A percentile compares a stretch with the other conserved stretches of the same genome.
Evolutionary conservation across 2,329 filamentous ascomycete species (phyloP).

Genomic region (Thermomyces lanuginosus): DNA sequence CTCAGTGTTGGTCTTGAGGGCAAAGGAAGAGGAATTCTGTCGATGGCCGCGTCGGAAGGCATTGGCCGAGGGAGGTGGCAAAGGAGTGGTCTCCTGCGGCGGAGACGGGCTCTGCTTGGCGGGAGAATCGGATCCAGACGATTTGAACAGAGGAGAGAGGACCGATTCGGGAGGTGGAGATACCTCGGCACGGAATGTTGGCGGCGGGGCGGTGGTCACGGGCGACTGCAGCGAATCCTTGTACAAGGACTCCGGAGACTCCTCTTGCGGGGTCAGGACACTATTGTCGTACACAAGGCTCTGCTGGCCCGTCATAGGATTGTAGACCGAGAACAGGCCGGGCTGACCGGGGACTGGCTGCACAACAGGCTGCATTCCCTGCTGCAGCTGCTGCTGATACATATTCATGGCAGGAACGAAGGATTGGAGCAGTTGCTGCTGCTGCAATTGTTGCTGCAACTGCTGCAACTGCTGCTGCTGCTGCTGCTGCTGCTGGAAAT

Average conservation of each 20-base stretch:
- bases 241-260: conserved; percentile 14
- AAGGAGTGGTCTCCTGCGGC: conserved; percentile 50
- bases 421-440: conserved; percentile 35
- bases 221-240: conserved; percentile 29
- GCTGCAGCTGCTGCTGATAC: conserved; percentile 51
- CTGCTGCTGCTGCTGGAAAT: conserved; percentile 35
- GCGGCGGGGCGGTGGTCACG: conserved; percentile 34
- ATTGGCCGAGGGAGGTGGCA: conserved; percentile 76
- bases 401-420: conserved; percentile 39
- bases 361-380: conserved; percentile 47
- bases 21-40: conserved; percentile 67
- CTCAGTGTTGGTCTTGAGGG: conserved; percentile 38
- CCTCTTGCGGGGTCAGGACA: conserved; percentile 35
- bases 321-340: conserved; percentile 68
- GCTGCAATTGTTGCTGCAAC: conserved; percentile 36
- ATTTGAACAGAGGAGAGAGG: conserved; percentile 33
- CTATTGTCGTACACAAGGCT: conserved; percentile 61
- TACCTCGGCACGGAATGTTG: conserved; percentile 63
- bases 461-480: conserved; percentile 36
- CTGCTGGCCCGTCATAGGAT: conserved; percentile 71
- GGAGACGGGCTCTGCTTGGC: conserved; percentile 46
- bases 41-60: conserved; percentile 89
- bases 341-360: conserved; percentile 51
- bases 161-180: conserved; percentile 58
- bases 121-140: conserved; percentile 50